A percentile compares a stretch with the other conserved stretches of the same genome.
Evolutionary conservation across 495 filamentous ascomycete genomes (phyloP).

Genomic region (Cryomyces antarcticus): DNA sequence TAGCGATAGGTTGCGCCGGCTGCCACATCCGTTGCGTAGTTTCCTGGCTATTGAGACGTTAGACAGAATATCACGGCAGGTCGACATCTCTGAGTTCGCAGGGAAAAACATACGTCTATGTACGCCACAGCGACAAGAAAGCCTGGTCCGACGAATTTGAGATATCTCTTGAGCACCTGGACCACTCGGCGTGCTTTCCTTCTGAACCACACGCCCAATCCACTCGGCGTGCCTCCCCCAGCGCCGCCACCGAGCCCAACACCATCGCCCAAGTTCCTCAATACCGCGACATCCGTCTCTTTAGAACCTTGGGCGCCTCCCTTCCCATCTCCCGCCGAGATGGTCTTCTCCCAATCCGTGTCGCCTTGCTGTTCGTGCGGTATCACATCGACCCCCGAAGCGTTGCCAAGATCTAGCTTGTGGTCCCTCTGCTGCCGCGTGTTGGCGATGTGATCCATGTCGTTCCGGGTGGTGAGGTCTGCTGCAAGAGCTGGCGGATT

Average conservation of each 20-base stretch:
- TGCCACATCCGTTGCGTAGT: conserved; percentile 69
- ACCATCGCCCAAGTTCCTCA: background rate
- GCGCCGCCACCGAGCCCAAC: background rate
- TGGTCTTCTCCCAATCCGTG: background rate
- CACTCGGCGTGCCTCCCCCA: too few relatives aligned
- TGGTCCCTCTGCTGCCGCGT: conserved; percentile 22
- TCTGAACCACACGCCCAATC: too few relatives aligned
- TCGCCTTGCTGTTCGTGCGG: background rate
- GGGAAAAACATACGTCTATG: conserved; percentile 37
- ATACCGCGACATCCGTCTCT: too few relatives aligned
- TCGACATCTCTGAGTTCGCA: too few relatives aligned
- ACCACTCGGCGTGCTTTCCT: conserved; percentile 7
- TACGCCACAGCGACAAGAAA: conserved; percentile 67
- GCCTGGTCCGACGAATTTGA: conserved; percentile 66
- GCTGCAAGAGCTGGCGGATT: conserved; percentile 30
- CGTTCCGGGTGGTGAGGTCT: conserved; percentile 35
- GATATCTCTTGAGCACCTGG: conserved; percentile 36
- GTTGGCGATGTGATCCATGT: conserved; percentile 37
- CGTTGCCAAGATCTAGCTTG: conserved; percentile 11
- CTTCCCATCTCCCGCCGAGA: too few relatives aligned
- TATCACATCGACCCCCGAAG: conserved; percentile 5
- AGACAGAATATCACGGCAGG: too few relatives aligned
- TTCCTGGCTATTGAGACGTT: conserved; percentile 19
- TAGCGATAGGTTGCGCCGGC: conserved; percentile 26
- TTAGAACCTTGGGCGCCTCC: background rate